Conservation (phyloP, 2,329 filamentous ascomycete species). For the Pyrenochaeta sp. region DNA sequence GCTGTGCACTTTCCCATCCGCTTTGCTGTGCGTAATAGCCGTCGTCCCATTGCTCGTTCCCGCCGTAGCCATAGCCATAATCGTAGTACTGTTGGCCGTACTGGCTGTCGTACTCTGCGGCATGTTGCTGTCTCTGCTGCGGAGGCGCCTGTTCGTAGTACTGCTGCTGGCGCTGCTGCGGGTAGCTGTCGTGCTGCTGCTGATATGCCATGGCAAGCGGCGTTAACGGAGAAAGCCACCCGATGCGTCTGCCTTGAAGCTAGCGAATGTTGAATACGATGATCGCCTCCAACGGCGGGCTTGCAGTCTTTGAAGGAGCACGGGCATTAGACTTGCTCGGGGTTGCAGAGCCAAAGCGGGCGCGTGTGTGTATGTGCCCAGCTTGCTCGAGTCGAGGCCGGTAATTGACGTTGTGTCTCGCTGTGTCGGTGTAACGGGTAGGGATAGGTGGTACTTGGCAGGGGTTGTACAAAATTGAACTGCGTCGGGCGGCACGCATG, state of each 20-base stretch:
- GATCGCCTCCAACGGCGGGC: constrained; percentile 32
- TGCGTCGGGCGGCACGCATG: constrained; percentile 8
- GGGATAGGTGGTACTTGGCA: constrained; percentile 31
- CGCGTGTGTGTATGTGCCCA: constrained; percentile 8
- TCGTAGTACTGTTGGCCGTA: constrained; percentile 44
- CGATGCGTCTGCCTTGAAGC: constrained; percentile 27
- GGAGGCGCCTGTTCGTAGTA: not conserved
- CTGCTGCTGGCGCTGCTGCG: constrained; percentile 36
- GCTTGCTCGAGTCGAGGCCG: constrained; percentile 17
- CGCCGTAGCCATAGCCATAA: constrained; percentile 45
- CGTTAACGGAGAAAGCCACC: constrained; percentile 25
- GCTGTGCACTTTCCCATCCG: constrained; percentile 37
- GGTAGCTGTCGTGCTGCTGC: constrained; percentile 47
- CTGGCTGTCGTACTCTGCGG: constrained; percentile 36
- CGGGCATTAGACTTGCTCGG: constrained; percentile 8
- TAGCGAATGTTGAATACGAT: constrained; percentile 28
- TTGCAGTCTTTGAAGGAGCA: constrained; percentile 20
- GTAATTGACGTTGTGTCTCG: constrained; percentile 9
- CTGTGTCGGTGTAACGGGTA: constrained; percentile 14
- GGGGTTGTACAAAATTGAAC: constrained; percentile 28
- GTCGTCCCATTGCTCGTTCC: constrained; percentile 46
- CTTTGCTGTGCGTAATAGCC: constrained; percentile 45
- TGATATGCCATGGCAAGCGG: constrained; percentile 51
- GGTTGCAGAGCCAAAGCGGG: not conserved
- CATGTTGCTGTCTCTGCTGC: constrained; percentile 33